Base-by-base conservation (phyloP, 116 monocot species). In the Iris pallida region DNA sequence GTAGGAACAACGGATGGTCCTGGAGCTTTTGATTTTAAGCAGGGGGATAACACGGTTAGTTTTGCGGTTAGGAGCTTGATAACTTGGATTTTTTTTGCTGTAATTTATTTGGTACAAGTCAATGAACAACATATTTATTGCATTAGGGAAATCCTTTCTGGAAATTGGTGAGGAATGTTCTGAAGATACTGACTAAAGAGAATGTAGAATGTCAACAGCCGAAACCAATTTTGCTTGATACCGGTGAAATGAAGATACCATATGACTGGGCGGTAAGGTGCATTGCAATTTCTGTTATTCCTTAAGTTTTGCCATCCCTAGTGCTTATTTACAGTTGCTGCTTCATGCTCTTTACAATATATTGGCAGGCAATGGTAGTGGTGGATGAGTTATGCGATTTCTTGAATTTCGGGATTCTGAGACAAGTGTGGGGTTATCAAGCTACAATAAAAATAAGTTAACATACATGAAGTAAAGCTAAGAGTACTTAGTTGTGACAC, bases 201-300 rank as follows among this genome's bases (percentile, higher is more conserved):
- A 84, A 88, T 71, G 75, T 84, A 13, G 66, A 72, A 15, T 88
- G 88, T 73, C 88, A 88, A 68, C 54, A 67, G 16, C 88, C 88
- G 45, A 88, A 88, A 45, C 84, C 88, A 17, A 81, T 88, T 76
- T 79, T 88, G 47, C 79, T 88, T 17, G 84, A 84, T 48, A 88
- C 84, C 42, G 88, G 88, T 68, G 88, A 88, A 74, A 84, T 84
- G 84, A 76, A 69, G 59, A 17, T 16, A 17, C 88, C 88, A 47
- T 88, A 88, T 84, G 76, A 71, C 68, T 88, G 88, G 88, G 88
- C 84, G 59, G 88, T 88, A 42, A 74, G 78, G 7, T 59, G 20
- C 59, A 54, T 66, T 47, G 17, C 57, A 40, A n/a, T 55, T 6
- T n/a, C 61, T 16, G 13, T 41, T 59, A 3, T 59, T 45, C 53